A percentile compares a stretch with the other conserved stretches of the same genome.
phyloP scores from a whole-genome alignment of 1,139 yeast genomes.

The Arxiozyma heterogenica region DNA sequence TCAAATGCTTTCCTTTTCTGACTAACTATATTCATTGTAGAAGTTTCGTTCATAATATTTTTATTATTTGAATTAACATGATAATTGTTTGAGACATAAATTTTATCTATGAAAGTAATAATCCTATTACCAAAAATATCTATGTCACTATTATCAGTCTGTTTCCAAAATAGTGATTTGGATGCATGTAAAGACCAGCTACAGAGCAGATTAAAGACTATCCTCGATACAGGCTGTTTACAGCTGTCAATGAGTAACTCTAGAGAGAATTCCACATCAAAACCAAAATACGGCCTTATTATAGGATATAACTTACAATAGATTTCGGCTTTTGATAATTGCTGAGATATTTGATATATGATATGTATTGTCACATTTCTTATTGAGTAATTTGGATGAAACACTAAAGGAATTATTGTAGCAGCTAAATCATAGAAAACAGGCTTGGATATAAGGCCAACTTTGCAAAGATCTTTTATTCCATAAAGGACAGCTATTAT shows the following conservation, averaged over 20 bases:
- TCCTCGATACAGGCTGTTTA: conserved; percentile 56
- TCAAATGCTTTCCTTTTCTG: neutral
- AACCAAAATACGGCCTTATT: conserved; percentile 64
- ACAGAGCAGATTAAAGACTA: conserved; percentile 55
- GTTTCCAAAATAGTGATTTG: conserved; percentile 73
- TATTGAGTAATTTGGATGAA: conserved; percentile 87
- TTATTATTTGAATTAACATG: conserved; percentile 5
- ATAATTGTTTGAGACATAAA: conserved; percentile 13
- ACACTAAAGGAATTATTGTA: conserved; percentile 41
- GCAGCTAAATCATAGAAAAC: conserved; percentile 45
- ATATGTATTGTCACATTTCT: conserved; percentile 59
- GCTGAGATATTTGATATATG: conserved; percentile 52
- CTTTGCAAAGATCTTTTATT: conserved; percentile 46
- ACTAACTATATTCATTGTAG: neutral
- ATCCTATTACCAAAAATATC: conserved; percentile 41
- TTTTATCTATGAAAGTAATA: conserved; percentile 33
- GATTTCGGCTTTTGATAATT: conserved; percentile 64
- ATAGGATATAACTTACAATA: conserved; percentile 79
- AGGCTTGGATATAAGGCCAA: conserved; percentile 44
- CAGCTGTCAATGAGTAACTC: conserved; percentile 54
- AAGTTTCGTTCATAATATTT: too few species aligned
- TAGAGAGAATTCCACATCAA: conserved; percentile 67
- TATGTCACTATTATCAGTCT: conserved; percentile 32
- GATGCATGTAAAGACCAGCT: conserved; percentile 65
- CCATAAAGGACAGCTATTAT: conserved; percentile 67